These are phyloP conservation scores for Epicoccum nigrum DNA, from an alignment of 2,329 filamentous ascomycete species.

Conservation along the genomic window DNA sequence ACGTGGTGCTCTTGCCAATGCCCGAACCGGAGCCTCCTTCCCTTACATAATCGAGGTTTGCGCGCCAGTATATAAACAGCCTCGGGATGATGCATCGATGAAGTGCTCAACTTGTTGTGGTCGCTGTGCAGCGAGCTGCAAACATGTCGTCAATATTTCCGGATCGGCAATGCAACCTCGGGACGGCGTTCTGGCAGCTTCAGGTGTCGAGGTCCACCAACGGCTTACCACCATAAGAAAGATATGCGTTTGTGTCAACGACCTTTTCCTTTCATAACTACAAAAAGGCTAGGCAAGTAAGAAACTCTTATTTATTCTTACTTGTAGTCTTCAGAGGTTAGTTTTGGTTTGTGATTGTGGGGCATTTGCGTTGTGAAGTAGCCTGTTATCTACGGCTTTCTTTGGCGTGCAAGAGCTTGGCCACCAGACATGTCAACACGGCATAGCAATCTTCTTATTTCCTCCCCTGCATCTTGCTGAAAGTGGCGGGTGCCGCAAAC, in stretches of 20 bases:
- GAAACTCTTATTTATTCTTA: too few species aligned
- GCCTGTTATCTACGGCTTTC: too few species aligned
- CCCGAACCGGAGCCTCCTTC: conserved; percentile 25
- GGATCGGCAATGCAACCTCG: conserved; percentile 1
- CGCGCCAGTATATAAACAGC: conserved; percentile 5
- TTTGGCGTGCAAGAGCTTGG: too few species aligned
- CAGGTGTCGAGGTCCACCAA: not conserved
- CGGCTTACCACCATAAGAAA: too few species aligned
- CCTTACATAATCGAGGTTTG: conserved; percentile 16
- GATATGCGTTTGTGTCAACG: too few species aligned
- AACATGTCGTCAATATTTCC: conserved; percentile 11
- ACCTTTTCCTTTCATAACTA: too few species aligned
- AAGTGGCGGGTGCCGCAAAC: not conserved
- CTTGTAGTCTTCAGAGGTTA: too few species aligned
- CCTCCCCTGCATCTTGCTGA: not conserved
- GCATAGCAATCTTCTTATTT: too few species aligned
- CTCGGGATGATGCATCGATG: conserved; percentile 1
- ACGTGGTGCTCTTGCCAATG: conserved; percentile 16
- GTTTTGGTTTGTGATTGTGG: too few species aligned
- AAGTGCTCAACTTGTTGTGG: conserved; percentile 1
- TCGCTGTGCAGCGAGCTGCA: not conserved
- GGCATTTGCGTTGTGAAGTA: too few species aligned
- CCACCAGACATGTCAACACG: too few species aligned
- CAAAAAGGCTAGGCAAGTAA: too few species aligned
- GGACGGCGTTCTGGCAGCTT: not conserved